Evolutionary conservation across 305 asterid species (phyloP).

Genomic region (Solanum hybrid): DNA sequence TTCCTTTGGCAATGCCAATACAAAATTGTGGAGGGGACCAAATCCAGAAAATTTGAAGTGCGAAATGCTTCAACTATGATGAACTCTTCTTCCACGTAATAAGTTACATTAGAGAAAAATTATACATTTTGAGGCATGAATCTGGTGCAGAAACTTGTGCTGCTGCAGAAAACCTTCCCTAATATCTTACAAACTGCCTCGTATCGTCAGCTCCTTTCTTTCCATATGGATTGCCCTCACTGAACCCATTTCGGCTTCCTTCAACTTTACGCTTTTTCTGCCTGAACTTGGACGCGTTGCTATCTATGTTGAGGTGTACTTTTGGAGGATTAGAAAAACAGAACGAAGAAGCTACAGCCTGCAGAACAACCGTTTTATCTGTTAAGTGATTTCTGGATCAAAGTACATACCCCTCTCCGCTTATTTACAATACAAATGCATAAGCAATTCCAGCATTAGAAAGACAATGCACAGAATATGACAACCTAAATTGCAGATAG

Average conservation of each 20-base stretch:
- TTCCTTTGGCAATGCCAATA: background rate
- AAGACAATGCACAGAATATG: background rate
- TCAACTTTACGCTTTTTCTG: constrained; percentile 34
- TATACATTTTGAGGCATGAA: background rate
- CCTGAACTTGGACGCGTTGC: constrained; percentile 68
- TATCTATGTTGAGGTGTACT: constrained; percentile 65
- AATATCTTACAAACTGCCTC: constrained; percentile 52
- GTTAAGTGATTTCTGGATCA: background rate
- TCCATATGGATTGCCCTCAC: constrained; percentile 50
- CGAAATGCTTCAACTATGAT: background rate
- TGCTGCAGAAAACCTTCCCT: constrained; percentile 1
- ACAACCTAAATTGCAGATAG: background rate
- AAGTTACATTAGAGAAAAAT: background rate
- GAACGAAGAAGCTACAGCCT: constrained; percentile 96
- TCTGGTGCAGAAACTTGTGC: background rate
- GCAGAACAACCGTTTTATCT: constrained; percentile 5
- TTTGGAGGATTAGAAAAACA: constrained; percentile 69
- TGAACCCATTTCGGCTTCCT: constrained; percentile 59
- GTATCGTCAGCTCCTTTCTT: constrained; percentile 36
- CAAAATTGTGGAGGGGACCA: background rate
- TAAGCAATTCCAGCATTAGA: background rate
- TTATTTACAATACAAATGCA: background rate
- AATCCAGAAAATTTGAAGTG: background rate
- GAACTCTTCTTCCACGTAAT: background rate
- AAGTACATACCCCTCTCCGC: background rate